phyloP scores from a whole-genome alignment of 371 early-diverging fungal genomes.

The Sporodiniella umbellata region DNA sequence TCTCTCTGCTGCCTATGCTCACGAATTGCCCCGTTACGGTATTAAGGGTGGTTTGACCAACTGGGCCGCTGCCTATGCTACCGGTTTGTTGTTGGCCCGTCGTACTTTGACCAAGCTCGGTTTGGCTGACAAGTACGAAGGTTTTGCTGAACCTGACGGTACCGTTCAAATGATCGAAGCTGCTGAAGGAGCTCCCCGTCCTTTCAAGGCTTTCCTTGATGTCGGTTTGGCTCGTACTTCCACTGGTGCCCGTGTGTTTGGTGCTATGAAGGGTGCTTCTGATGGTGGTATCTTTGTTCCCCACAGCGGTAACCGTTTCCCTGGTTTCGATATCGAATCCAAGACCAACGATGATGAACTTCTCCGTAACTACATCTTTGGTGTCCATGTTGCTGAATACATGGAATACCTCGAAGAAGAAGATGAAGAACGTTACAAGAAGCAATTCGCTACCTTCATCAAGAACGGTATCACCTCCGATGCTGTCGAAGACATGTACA shows the following conservation, averaged over 20 bases:
- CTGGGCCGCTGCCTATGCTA: slow-evolving; percentile 99
- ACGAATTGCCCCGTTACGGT: slow-evolving; percentile 98
- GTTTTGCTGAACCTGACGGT: slow-evolving; percentile 94
- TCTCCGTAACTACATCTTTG: slow-evolving; percentile 98
- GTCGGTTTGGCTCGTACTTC: slow-evolving; percentile 99
- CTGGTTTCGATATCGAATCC: slow-evolving; percentile 91
- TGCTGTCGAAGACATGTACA: slow-evolving; percentile 95
- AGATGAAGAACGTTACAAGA: slow-evolving; percentile 98
- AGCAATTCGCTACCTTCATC: slow-evolving; percentile 96
- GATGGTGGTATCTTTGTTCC: slow-evolving; percentile 99
- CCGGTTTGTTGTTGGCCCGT: slow-evolving; percentile 98
- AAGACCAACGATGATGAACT: slow-evolving; percentile 95
- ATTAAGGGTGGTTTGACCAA: slow-evolving; percentile 99
- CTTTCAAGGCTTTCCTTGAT: slow-evolving; percentile 99
- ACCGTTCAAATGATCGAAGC: slow-evolving; percentile 86
- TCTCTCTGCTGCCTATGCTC: slow-evolving; percentile 96
- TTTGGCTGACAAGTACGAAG: slow-evolving; percentile 94
- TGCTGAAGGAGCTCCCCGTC: slow-evolving; percentile 93
- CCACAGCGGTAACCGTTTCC: slow-evolving; percentile 98
- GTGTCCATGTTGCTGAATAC: slow-evolving; percentile 98
- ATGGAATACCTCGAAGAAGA: slow-evolving; percentile 98
- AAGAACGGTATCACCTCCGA: slow-evolving; percentile 91
- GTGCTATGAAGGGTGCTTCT: slow-evolving; percentile 99
- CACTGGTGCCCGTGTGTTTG: slow-evolving; percentile 99
- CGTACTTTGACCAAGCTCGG: slow-evolving; percentile 96